Evolutionary conservation across 163 green algal genomes (phyloP), one percentile per base, ranked within the genome.

Genomic region (Volvox carteri): DNA sequence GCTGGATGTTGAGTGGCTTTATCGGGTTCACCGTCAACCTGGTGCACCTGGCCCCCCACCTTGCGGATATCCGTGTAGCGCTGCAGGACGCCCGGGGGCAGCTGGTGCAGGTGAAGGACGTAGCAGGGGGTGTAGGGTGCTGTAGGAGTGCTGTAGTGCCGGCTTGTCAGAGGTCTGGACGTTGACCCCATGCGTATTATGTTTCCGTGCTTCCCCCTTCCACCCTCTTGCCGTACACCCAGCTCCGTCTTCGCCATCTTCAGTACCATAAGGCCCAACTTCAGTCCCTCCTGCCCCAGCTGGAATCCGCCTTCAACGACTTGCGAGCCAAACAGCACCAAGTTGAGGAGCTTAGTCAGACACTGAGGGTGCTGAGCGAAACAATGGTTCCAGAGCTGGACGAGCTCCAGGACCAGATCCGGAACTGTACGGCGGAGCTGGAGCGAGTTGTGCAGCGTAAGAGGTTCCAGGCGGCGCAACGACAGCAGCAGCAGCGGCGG

Each of bases 11-110:
- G n/a, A n/a, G n/a, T n/a, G n/a, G n/a, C n/a, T 88, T 88, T 37
- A 42, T 88, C 4, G 83, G 83, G 14, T 81, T 88, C 28, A 67
- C 83, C 0, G 83, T 81, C 37, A 88, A 88, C 68, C 67, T 88
- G 48, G 35, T 88, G n/a, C 37, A 74, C 48, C 68, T 88, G 68
- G 67, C 83, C 9, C 68, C 83, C 9, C 83, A 88, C 50, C 83
- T 83, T 35, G 25, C 74, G 65, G 81, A 70, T 1, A 37, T 80
- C 16, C 9, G 21, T 44, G 81, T 88, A 35, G 42, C 80, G 23
- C 8, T 84, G 16, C 30, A 50, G 12, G 56, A 25, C 46, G 12
- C 21, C 23, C 21, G 37, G 48, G 37, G 50, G 30, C 25, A 6
- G n/a, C n/a, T 42, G n/a, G 18, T 70, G 25, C 23, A 33, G 35